Conservation (phyloP, 305 asterid genomes). For the Solanum chacoense region DNA sequence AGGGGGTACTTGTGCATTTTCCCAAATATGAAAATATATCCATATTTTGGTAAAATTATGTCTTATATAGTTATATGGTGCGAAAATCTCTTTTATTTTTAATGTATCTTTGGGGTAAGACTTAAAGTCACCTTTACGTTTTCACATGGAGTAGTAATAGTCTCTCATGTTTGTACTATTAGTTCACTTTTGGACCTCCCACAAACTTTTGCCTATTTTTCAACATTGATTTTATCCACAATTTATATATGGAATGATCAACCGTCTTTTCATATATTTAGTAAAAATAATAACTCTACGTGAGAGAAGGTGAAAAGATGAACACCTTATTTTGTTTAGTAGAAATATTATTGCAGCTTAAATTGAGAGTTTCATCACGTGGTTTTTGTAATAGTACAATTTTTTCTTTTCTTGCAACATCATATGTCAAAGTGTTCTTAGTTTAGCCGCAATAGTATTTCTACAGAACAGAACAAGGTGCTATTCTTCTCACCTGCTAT, state of each 20-base stretch:
- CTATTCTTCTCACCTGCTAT: background rate
- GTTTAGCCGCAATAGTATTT: background rate
- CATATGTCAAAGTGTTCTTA: background rate
- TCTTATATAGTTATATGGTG: background rate
- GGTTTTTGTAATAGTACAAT: background rate
- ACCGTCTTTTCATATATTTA: too few relatives aligned
- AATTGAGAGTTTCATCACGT: background rate
- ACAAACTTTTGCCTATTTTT: too few relatives aligned
- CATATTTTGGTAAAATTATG: background rate
- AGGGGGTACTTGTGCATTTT: too few relatives aligned
- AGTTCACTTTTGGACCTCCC: background rate
- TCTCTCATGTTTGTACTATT: background rate
- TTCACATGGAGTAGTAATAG: too few relatives aligned
- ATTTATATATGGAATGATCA: background rate
- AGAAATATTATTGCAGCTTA: background rate
- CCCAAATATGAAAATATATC: background rate
- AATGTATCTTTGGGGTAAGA: too few relatives aligned
- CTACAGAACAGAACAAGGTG: background rate
- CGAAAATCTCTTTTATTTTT: background rate
- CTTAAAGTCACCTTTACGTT: too few relatives aligned
- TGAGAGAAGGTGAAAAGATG: background rate
- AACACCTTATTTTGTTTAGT: background rate
- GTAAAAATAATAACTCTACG: background rate
- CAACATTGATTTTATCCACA: too few relatives aligned
- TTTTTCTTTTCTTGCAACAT: background rate